Evolutionary conservation across 2,329 filamentous ascomycete species (phyloP).

Genomic region (Fusarium sp.): DNA sequence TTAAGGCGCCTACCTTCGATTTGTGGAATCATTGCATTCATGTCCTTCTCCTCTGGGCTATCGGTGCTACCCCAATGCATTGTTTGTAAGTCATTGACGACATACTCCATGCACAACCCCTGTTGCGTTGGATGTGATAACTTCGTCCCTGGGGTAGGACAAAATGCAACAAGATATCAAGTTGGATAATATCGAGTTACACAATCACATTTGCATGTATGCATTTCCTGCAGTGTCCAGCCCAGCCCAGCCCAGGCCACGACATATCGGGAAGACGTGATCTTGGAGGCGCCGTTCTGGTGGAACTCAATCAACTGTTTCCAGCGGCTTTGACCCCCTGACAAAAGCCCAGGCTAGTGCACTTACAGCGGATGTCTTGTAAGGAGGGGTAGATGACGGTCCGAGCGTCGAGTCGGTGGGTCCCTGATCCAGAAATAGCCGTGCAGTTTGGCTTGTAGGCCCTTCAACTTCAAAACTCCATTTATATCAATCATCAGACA

Average conservation of each 20-base stretch:
- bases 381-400: constrained; percentile 15
- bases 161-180: neutral
- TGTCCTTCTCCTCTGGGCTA: constrained; percentile 7
- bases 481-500: constrained; percentile 22
- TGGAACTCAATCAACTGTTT: constrained; percentile 30
- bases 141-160: neutral
- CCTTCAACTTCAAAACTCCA: constrained; percentile 20
- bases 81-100: constrained; percentile 19
- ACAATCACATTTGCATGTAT: constrained; percentile 26
- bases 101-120: constrained; percentile 20
- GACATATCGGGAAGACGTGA: constrained; percentile 19
- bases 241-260: neutral
- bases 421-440: constrained; percentile 34
- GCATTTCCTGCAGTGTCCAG: constrained; percentile 29
- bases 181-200: constrained; percentile 16
- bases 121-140: constrained; percentile 7
- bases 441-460: neutral
- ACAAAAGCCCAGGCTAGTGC: constrained; percentile 1
- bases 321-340: constrained; percentile 17
- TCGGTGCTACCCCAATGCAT: constrained; percentile 22
- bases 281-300: constrained; percentile 5
- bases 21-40: constrained; percentile 4
- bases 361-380: constrained; percentile 5
- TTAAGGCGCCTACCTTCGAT: constrained; percentile 11
- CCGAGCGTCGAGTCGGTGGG: constrained; percentile 26